phyloP scores from a whole-genome alignment of 306 rosid genomes.

The Medicago truncatula region DNA sequence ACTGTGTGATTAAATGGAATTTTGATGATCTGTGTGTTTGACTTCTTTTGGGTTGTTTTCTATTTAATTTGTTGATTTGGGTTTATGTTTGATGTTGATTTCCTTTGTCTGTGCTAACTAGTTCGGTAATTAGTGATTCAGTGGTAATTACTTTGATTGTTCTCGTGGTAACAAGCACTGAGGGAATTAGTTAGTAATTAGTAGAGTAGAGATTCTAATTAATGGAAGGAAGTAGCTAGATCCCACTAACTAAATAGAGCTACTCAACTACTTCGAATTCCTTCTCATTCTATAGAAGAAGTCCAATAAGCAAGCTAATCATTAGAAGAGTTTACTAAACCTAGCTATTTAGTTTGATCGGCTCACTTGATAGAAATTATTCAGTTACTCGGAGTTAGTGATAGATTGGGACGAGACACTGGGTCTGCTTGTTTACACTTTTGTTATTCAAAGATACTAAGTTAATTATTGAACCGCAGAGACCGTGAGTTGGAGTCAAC shows the following conservation, averaged over 20 bases:
- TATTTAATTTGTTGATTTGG: slow-evolving; percentile 15
- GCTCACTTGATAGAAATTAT: neutral
- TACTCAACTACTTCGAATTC: neutral
- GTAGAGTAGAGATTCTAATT: slow-evolving; percentile 2
- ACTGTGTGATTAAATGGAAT: neutral
- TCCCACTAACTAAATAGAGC: neutral
- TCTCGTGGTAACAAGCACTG: slow-evolving; percentile 4
- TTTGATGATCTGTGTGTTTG: slow-evolving; percentile 17
- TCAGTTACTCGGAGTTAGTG: neutral
- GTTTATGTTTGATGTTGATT: slow-evolving; percentile 10
- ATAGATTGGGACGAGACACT: neutral
- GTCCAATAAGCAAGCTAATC: neutral
- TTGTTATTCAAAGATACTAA: neutral
- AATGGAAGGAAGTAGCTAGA: neutral
- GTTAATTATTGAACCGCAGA: neutral
- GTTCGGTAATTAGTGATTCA: neutral
- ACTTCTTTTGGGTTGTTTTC: neutral
- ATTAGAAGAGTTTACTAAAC: neutral
- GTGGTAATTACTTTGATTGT: slow-evolving; percentile 27
- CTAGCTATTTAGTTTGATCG: neutral
- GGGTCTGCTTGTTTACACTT: neutral
- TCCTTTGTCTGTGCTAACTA: neutral
- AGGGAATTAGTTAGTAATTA: neutral
- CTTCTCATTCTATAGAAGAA: neutral
- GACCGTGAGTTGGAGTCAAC: neutral